phyloP scores from a whole-genome alignment of 441 rosid genomes.

The Gossypium aridum region DNA sequence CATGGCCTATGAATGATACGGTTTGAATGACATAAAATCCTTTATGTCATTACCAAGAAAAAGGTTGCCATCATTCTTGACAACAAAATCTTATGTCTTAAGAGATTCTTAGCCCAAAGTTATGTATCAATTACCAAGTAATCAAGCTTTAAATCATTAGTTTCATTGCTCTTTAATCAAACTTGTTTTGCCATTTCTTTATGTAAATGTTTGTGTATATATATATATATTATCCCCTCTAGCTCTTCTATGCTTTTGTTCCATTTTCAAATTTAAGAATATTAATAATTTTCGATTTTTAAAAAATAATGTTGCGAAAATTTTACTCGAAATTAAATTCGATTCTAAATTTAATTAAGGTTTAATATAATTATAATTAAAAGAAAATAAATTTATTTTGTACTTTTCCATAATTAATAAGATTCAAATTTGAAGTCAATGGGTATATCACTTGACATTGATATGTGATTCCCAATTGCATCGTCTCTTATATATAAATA shows the following conservation, averaged over 20 bases:
- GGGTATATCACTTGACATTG: background rate
- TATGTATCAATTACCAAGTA: background rate
- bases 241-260: background rate
- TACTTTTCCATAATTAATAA: background rate
- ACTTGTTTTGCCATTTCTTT: background rate
- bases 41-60: slow-evolving; percentile 27
- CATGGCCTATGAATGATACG: background rate
- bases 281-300: no score
- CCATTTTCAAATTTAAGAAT: no score
- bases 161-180: background rate
- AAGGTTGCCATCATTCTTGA: slow-evolving; percentile 25
- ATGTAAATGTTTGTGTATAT: no score
- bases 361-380: no score
- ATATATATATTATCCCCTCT: background rate
- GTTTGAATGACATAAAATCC: slow-evolving; percentile 15
- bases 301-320: no score
- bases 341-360: no score
- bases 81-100: background rate
- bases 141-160: background rate
- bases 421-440: background rate
- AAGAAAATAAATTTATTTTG: background rate
- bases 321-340: no score
- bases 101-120: background rate
- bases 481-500: background rate
- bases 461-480: background rate